Evolutionary conservation across 148 eudicot genomes (phyloP), one percentile per base, ranked within the genome.

Genomic region (Arctostaphylos glauca): DNA sequence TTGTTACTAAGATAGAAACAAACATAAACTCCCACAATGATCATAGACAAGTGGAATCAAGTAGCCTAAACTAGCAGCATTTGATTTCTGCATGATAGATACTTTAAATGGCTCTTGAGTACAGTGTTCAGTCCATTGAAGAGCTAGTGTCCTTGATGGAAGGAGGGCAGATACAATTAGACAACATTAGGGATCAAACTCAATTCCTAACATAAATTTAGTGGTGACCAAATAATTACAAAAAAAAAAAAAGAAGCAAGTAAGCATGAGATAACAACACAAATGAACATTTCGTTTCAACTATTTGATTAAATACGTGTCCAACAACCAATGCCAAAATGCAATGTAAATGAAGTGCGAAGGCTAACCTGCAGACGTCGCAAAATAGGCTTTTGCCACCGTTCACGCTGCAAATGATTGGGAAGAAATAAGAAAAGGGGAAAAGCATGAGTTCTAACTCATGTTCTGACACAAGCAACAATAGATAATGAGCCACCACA

Each of bases 301-400:
- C 64, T 54, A 54, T 38, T 55, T 77, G 80, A 77, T 25, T 2
- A 31, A 77, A 55, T 55, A 77, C 41, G 54, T 23, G 15, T 54
- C 62, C 5, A 18, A 77, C 15, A 19, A 54, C 48, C 54, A 52
- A 50, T 76, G 44, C 43, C 52, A n/a, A 13, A 76, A 52, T 23
- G 78, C 58, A 76, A 55, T 53, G 15, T 54, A 6, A 64, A 77
- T 31, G 21, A 52, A 64, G 5, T 15, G 6, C 15, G 9, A 64
- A 83, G 9, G 89, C 88, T 86, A 87, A 95, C 98, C 98, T 95
- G 98, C 84, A 95, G 80, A 80, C 95, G 98, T 83, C 98, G 96
- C 82, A 95, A 90, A 79, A 92, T 81, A 84, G 98, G 98, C 87
- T 92, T 95, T 82, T 94, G 95, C 98, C 92, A 94, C 72, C 89